Evolutionary conservation across 805 yeast species (phyloP).

Genomic region (Scheffersomyces amazonensis): DNA sequence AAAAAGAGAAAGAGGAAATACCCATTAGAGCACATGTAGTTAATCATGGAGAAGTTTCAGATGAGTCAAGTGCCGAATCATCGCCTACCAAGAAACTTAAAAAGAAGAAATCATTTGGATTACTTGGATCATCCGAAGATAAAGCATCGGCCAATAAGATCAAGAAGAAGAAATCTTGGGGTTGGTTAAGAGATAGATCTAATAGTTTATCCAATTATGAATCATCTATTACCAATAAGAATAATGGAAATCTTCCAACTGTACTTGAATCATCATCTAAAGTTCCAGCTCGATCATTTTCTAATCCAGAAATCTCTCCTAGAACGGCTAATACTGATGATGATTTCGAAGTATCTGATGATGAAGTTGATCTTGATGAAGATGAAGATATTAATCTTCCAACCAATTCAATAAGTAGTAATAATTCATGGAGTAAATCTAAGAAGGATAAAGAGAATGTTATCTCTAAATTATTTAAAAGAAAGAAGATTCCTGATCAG

Average conservation of each 20-base stretch:
- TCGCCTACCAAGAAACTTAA: slow-evolving; percentile 5
- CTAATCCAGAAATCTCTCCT: slow-evolving; percentile 30
- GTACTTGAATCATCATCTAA: slow-evolving; percentile 15
- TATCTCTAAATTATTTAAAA: slow-evolving; percentile 39
- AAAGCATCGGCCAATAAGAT: slow-evolving; percentile 5
- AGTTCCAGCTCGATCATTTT: slow-evolving; percentile 30
- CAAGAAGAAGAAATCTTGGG: slow-evolving; percentile 40
- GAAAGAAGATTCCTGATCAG: slow-evolving; percentile 18
- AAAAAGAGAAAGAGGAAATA: background rate
- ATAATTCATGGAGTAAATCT: slow-evolving; percentile 7
- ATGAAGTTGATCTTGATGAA: background rate
- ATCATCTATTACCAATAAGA: slow-evolving; percentile 5
- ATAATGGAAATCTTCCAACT: slow-evolving; percentile 13
- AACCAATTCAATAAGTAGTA: slow-evolving; percentile 5
- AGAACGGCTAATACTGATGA: background rate
- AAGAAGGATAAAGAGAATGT: slow-evolving; percentile 34
- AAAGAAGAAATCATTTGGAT: slow-evolving; percentile 12
- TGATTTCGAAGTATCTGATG: background rate
- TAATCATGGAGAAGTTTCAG: background rate
- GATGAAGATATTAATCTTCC: background rate
- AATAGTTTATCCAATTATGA: slow-evolving; percentile 29
- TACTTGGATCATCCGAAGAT: slow-evolving; percentile 2
- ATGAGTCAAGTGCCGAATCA: slow-evolving; percentile 1
- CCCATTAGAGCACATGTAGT: background rate
- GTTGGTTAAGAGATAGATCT: slow-evolving; percentile 34